These are phyloP conservation scores for Hawksworthiomyces lignivorus DNA, from an alignment of 2,329 filamentous ascomycete genomes.

Conservation along the genomic window DNA sequence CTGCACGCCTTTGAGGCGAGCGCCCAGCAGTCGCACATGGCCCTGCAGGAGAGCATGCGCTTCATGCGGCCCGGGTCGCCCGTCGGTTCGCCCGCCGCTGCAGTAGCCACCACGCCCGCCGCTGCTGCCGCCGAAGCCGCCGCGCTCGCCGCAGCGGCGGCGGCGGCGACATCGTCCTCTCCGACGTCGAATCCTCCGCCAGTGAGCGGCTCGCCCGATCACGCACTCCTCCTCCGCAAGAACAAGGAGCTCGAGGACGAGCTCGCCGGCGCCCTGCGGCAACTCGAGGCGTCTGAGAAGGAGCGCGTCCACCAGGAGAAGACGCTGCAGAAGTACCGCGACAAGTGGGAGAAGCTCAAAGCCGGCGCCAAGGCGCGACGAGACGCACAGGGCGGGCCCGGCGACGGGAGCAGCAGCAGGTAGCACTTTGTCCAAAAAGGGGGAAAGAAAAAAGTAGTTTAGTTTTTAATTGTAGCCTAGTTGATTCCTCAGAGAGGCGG, in stretches of 20 bases:
- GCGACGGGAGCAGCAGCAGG: constrained; percentile 17
- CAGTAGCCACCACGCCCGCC: constrained; percentile 1
- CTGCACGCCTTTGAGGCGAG: constrained; percentile 92
- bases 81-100: constrained; percentile 15
- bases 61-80: constrained; percentile 52
- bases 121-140: background rate
- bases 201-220: too few species aligned
- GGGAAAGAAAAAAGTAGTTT: too few species aligned
- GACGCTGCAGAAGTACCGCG: constrained; percentile 50
- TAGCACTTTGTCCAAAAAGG: too few species aligned
- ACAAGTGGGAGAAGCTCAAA: constrained; percentile 55
- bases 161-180: too few species aligned
- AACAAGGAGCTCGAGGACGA: constrained; percentile 59
- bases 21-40: constrained; percentile 78
- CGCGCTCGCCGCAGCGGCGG: background rate
- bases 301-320: constrained; percentile 48
- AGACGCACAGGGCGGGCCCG: constrained; percentile 32
- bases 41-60: constrained; percentile 76
- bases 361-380: constrained; percentile 51
- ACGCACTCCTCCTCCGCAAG: constrained; percentile 25
- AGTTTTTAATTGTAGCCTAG: too few species aligned
- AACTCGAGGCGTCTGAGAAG: constrained; percentile 60
- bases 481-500: too few species aligned
- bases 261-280: constrained; percentile 46
- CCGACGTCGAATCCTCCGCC: too few species aligned